A percentile compares a stretch with the other conserved stretches of the same genome.
phyloP scores from a whole-genome alignment of 2,329 filamentous ascomycete species.

The Arachnopeziza araneosa region DNA sequence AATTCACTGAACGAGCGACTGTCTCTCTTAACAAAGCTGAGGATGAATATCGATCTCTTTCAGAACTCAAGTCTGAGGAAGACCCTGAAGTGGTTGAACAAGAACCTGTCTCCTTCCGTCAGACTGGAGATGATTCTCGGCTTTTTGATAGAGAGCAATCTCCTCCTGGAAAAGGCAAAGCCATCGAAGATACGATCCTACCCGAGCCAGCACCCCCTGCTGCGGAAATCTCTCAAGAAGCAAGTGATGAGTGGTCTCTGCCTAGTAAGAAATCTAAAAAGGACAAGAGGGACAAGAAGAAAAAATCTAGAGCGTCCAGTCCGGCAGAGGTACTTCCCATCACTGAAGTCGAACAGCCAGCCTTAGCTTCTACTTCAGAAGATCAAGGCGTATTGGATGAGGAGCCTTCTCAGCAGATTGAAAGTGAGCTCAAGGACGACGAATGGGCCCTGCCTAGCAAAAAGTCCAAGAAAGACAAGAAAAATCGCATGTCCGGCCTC shows the following conservation, averaged over 20 bases:
- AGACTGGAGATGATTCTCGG: too few relatives aligned
- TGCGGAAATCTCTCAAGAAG: not conserved
- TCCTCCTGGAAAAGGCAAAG: too few relatives aligned
- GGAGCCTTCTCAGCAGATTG: not conserved
- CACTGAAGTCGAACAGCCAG: not conserved
- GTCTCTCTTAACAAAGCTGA: too few relatives aligned
- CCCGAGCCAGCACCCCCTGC: not conserved
- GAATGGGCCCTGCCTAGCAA: not conserved
- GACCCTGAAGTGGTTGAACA: too few relatives aligned
- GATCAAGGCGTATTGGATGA: not conserved
- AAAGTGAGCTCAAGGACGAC: not conserved
- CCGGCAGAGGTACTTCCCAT: not conserved
- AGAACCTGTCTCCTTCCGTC: too few relatives aligned
- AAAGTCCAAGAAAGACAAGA: conserved; percentile 12
- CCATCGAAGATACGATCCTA: not conserved
- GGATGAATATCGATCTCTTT: too few relatives aligned
- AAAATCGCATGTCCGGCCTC: conserved; percentile 12
- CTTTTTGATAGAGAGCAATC: too few relatives aligned
- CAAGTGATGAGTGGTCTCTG: not conserved
- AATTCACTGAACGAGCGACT: too few relatives aligned
- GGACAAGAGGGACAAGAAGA: not conserved
- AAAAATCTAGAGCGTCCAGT: not conserved
- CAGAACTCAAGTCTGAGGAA: too few relatives aligned
- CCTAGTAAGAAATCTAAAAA: not conserved
- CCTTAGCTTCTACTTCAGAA: not conserved